phyloP scores from a whole-genome alignment of 257 asterid genomes.

The Phtheirospermum japonicum region DNA sequence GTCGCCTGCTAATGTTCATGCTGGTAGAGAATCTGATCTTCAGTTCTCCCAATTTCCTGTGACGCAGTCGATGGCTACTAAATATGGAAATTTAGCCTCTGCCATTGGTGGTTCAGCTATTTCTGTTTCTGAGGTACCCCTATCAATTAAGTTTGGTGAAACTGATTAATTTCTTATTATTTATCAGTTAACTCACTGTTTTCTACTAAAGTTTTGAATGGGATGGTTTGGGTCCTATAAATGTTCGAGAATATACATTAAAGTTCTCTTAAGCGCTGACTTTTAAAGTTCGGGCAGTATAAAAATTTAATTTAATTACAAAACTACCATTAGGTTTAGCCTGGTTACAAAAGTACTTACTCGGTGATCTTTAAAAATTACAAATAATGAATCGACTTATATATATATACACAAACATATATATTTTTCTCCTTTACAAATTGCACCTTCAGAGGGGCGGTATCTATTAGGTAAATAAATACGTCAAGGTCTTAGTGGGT shows the following conservation, averaged over 20 bases:
- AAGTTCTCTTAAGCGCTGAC: too few species aligned
- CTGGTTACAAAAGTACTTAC: too few species aligned
- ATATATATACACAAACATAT: too few species aligned
- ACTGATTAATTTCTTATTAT: constrained; percentile 4
- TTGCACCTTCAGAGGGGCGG: too few species aligned
- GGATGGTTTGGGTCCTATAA: constrained; percentile 7
- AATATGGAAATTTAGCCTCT: constrained; percentile 60
- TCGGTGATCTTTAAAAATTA: too few species aligned
- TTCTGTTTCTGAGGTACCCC: constrained; percentile 80
- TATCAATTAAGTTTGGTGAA: constrained; percentile 20
- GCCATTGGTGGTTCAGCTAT: constrained; percentile 58
- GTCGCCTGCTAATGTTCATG: constrained; percentile 54
- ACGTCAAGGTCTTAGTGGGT: too few species aligned
- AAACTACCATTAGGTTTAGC: background rate
- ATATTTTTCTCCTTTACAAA: too few species aligned
- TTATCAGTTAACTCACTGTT: background rate
- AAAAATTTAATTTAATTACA: too few species aligned
- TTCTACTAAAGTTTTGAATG: background rate
- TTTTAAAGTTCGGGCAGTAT: too few species aligned
- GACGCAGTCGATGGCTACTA: constrained; percentile 56
- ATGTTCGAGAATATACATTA: background rate
- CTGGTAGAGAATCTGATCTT: constrained; percentile 74
- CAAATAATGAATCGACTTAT: too few species aligned
- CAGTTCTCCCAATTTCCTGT: constrained; percentile 71
- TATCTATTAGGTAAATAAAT: too few species aligned